Conservation (phyloP, 2,329 filamentous ascomycete genomes). For the Ophiostoma sp. region DNA sequence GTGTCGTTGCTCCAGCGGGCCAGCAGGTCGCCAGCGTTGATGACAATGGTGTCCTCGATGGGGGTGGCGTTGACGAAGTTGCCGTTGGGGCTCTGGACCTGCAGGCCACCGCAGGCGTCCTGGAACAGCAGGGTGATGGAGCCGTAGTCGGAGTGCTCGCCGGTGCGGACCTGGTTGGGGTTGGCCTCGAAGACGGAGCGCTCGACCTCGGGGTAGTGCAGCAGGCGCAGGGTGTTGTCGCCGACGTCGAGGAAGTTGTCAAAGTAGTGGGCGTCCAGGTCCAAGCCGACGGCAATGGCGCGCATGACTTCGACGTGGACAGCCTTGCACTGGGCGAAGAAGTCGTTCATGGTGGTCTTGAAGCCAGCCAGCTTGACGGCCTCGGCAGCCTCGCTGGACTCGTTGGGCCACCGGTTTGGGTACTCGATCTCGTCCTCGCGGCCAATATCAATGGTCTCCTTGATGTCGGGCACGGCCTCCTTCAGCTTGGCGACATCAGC, state of each 20-base stretch:
- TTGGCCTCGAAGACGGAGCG: constrained; percentile 61
- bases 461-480: constrained; percentile 56
- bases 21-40: constrained; percentile 84
- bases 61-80: constrained; percentile 78
- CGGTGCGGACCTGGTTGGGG: constrained; percentile 66
- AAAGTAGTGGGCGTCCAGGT: constrained; percentile 65
- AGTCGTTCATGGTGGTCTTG: constrained; percentile 65
- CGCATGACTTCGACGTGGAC: constrained; percentile 76
- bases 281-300: constrained; percentile 77
- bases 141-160: constrained; percentile 66
- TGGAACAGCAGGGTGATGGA: constrained; percentile 59
- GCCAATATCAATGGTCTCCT: constrained; percentile 60
- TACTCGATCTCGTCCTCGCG: constrained; percentile 52
- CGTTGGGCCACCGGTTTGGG: constrained; percentile 72
- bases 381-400: constrained; percentile 40
- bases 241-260: constrained; percentile 65
- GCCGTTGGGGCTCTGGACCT: constrained; percentile 64
- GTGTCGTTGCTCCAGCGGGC: constrained; percentile 86
- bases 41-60: constrained; percentile 72
- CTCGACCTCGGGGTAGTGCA: constrained; percentile 69
- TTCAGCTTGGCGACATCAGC: constrained; percentile 55
- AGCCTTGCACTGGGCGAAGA: constrained; percentile 67
- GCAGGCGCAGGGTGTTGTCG: constrained; percentile 65
- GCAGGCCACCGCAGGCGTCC: constrained; percentile 50
- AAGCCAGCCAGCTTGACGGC: constrained; percentile 53